These are phyloP conservation scores for Saturnispora serradocipensis DNA, from an alignment of 805 yeast species.

Conservation along the genomic window DNA sequence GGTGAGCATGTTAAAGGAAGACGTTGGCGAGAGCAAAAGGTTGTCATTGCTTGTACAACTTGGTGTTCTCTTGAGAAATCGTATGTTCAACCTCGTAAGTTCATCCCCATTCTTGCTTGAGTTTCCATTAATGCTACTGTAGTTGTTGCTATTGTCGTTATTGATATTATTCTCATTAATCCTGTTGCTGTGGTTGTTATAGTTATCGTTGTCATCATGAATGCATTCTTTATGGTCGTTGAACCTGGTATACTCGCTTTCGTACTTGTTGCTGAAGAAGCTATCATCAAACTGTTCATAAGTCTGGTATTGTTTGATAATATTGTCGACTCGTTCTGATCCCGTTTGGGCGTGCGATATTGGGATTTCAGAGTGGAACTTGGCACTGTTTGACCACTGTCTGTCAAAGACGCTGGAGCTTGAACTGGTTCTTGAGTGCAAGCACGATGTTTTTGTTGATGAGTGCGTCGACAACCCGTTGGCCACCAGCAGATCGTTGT, in stretches of 20 bases:
- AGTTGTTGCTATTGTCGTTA: background rate
- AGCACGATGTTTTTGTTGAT: background rate
- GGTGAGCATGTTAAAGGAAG: conserved; percentile 11
- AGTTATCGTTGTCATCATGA: conserved; percentile 5
- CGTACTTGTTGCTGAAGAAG: background rate
- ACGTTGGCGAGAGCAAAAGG: conserved; percentile 9
- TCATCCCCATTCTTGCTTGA: background rate
- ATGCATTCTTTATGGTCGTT: conserved; percentile 13
- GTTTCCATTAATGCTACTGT: background rate
- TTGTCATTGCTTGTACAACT: conserved; percentile 12
- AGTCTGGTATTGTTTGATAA: conserved; percentile 19
- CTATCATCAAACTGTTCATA: background rate
- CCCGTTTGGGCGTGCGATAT: conserved; percentile 15
- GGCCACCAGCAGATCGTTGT: conserved; percentile 11
- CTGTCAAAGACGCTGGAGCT: conserved; percentile 14
- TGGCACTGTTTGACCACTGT: background rate
- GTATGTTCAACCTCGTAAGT: background rate
- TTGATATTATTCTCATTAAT: background rate
- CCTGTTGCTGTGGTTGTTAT: conserved; percentile 1
- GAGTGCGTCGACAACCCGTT: background rate
- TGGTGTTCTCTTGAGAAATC: background rate
- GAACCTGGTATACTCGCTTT: background rate
- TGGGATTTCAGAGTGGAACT: background rate
- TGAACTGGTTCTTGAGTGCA: conserved; percentile 1
- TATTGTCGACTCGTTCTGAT: conserved; percentile 24